phyloP scores from a whole-genome alignment of 345 rosid species.

The Linum usitatissimum region DNA sequence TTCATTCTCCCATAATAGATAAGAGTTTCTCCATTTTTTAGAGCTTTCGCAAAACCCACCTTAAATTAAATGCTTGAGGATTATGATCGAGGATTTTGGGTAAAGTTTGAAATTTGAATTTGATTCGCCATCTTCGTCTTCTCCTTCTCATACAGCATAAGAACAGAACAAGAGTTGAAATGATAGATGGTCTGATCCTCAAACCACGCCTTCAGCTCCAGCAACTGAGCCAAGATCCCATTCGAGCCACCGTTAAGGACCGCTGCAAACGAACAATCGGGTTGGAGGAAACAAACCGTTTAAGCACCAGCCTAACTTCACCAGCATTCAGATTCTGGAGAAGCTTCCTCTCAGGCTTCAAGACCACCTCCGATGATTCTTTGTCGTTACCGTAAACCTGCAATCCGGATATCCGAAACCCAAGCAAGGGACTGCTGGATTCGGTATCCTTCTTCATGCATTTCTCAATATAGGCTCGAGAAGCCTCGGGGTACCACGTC shows the following conservation, averaged over 20 bases:
- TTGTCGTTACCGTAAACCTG: conserved; percentile 28
- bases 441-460: conserved; percentile 56
- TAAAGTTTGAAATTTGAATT: no score
- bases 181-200: conserved; percentile 82
- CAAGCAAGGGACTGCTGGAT: conserved; percentile 42
- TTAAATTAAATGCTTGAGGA: no score
- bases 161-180: conserved; percentile 80
- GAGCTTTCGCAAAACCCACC: no score
- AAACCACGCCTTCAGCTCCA: conserved; percentile 83
- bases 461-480: conserved; percentile 51
- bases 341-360: conserved; percentile 57
- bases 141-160: conserved; percentile 56
- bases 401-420: conserved; percentile 78
- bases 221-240: conserved; percentile 63
- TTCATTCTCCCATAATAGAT: no score
- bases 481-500: conserved; percentile 85
- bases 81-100: no score
- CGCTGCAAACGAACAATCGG: conserved; percentile 50
- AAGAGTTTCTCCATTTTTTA: no score
- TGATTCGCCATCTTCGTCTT: no score
- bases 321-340: conserved; percentile 33
- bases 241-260: conserved; percentile 47
- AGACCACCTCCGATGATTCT: conserved; percentile 28
- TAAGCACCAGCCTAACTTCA: conserved; percentile 42
- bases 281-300: conserved; percentile 80